A percentile compares a stretch with the other conserved stretches of the same genome.
Evolutionary conservation across 2,329 filamentous ascomycete species (phyloP).

Genomic region (Boeremia exigua): DNA sequence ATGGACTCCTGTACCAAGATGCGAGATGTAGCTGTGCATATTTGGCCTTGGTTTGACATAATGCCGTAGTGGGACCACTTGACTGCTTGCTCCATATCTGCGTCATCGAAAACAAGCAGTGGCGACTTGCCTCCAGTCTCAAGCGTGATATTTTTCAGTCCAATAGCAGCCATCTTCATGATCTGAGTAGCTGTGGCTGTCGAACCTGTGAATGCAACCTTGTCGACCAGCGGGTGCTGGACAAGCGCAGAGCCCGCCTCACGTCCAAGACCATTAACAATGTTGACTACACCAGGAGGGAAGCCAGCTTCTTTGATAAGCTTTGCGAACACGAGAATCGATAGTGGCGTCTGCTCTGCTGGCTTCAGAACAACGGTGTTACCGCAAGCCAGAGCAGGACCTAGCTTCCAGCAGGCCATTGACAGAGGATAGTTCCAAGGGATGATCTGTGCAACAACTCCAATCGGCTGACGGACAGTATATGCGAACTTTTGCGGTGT

Average conservation of each 20-base stretch:
- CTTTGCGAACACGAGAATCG: constrained; percentile 9
- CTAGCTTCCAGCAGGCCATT: constrained; percentile 60
- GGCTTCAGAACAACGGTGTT: constrained; percentile 63
- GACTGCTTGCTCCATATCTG: constrained; percentile 52
- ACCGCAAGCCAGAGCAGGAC: constrained; percentile 61
- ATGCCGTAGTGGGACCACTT: constrained; percentile 45
- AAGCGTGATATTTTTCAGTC: constrained; percentile 53
- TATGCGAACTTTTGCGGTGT: constrained; percentile 73
- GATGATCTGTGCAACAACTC: constrained; percentile 46
- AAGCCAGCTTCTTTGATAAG: constrained; percentile 47
- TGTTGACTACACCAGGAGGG: constrained; percentile 51
- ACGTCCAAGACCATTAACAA: constrained; percentile 63
- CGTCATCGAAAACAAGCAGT: constrained; percentile 53
- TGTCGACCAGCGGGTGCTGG: constrained; percentile 70
- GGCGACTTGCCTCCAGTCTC: constrained; percentile 55
- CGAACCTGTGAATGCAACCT: constrained; percentile 78
- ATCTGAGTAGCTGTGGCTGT: constrained; percentile 73
- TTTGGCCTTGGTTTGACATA: constrained; percentile 48
- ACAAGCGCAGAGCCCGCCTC: constrained; percentile 66
- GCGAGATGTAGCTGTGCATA: constrained; percentile 48
- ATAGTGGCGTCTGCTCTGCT: constrained; percentile 61
- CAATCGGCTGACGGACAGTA: constrained; percentile 70
- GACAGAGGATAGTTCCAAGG: constrained; percentile 52
- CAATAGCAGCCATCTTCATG: constrained; percentile 42
- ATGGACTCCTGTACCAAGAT: constrained; percentile 49